Evolutionary conservation across 228 moss, liverwort and hornwort species (phyloP).

Genomic region (Sphagnum magellanicum): DNA sequence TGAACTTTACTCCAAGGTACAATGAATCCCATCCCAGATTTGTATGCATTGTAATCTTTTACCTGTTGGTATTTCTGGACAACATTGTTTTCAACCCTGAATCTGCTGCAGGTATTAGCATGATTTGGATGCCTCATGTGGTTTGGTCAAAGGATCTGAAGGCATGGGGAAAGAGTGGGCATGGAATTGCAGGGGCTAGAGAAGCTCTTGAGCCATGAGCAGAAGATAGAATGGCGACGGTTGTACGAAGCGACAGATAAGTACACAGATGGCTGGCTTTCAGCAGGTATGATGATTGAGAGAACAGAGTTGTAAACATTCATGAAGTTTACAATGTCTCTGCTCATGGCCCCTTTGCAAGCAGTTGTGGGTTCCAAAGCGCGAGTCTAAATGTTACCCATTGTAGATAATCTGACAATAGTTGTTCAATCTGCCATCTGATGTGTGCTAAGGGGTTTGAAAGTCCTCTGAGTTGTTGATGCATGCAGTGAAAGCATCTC

Average conservation of each 20-base stretch:
- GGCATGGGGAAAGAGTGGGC: not conserved
- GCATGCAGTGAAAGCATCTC: not conserved
- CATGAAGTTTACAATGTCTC: not conserved
- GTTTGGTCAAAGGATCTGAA: no score
- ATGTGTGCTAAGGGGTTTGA: not conserved
- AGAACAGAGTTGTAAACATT: no score
- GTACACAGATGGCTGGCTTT: constrained; percentile 57
- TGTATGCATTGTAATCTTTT: not conserved
- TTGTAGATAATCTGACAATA: not conserved
- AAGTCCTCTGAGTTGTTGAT: not conserved
- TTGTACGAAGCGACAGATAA: constrained; percentile 52
- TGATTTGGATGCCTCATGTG: no score
- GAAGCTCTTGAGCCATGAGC: constrained; percentile 34
- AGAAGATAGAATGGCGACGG: constrained; percentile 42
- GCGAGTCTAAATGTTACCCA: no score
- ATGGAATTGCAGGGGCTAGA: constrained; percentile 30
- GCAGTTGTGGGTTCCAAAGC: no score
- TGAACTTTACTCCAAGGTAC: constrained; percentile 43
- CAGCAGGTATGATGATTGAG: constrained; percentile 24
- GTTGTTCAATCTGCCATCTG: not conserved
- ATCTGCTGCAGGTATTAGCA: no score
- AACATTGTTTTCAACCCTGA: no score
- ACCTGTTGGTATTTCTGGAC: no score
- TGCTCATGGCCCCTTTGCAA: not conserved
- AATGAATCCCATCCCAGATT: not conserved